Percentiles rank a stretch among this genome's conserved stretches.
phyloP scores from a whole-genome alignment of 2,329 filamentous ascomycete genomes.

The Elsinoe ampelina region DNA sequence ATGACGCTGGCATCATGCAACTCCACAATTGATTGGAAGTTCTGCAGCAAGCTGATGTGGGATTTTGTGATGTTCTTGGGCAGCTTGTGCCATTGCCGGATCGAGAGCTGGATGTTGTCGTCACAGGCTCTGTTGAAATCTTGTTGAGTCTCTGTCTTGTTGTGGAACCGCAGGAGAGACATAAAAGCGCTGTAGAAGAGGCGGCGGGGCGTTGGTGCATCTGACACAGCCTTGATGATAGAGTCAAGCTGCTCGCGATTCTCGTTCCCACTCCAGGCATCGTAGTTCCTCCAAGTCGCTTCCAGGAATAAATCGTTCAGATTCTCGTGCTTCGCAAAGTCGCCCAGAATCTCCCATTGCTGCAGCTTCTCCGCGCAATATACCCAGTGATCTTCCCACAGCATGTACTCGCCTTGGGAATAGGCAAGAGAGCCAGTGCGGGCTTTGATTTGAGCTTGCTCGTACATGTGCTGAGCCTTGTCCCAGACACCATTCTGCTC shows the following conservation, averaged over 20 bases:
- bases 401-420: constrained; percentile 92
- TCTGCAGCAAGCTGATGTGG: constrained; percentile 88
- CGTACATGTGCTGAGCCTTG: constrained; percentile 94
- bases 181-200: constrained; percentile 99
- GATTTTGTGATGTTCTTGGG: constrained; percentile 87
- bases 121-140: constrained; percentile 90
- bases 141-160: constrained; percentile 66
- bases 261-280: constrained; percentile 83
- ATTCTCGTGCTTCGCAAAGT: constrained; percentile 98
- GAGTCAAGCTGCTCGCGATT: constrained; percentile 84
- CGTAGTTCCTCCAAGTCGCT: constrained; percentile 88
- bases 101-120: constrained; percentile 92
- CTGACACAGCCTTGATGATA: constrained; percentile 93
- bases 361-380: constrained; percentile 95
- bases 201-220: constrained; percentile 85
- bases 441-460: constrained; percentile 93
- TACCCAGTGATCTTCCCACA: constrained; percentile 99
- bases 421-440: constrained; percentile 93
- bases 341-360: constrained; percentile 95
- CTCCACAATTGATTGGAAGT: constrained; percentile 96
- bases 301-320: constrained; percentile 93
- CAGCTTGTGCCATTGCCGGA: constrained; percentile 98
- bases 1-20: constrained; percentile 96
- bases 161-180: constrained; percentile 87
- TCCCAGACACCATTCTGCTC: constrained; percentile 99